These are phyloP conservation scores for Coniochaeta sp. DNA, from an alignment of 2,329 filamentous ascomycete species.

Conservation along the genomic window DNA sequence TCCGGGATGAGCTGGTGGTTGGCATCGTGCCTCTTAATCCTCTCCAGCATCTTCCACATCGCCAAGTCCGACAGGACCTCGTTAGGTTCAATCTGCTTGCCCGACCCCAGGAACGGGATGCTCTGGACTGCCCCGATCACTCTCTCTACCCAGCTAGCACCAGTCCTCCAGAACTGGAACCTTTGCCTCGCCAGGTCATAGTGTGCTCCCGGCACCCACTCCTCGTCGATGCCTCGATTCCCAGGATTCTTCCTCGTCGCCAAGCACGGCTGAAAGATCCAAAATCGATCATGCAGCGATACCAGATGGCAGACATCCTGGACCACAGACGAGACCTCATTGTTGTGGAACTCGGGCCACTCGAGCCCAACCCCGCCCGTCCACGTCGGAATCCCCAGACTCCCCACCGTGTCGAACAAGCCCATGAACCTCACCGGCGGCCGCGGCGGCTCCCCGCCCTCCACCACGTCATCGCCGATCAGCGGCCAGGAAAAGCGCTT, in stretches of 20 bases:
- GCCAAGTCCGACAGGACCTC: slow-evolving; percentile 2
- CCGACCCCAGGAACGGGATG: background rate
- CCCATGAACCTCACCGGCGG: slow-evolving; percentile 2
- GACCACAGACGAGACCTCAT: slow-evolving; percentile 16
- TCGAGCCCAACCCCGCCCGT: slow-evolving; percentile 13
- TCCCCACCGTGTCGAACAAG: background rate
- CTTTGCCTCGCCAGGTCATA: slow-evolving; percentile 15
- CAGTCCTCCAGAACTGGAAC: slow-evolving; percentile 2
- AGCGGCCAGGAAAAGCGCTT: background rate
- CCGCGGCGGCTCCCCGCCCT: background rate
- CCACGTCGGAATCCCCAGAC: slow-evolving; percentile 9
- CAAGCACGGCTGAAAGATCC: slow-evolving; percentile 3
- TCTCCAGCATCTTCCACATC: slow-evolving; percentile 1
- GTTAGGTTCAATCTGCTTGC: slow-evolving; percentile 1
- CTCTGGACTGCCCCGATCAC: background rate
- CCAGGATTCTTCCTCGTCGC: slow-evolving; percentile 7
- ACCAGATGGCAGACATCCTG: slow-evolving; percentile 16
- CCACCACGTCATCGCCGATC: background rate
- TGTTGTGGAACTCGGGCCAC: slow-evolving; percentile 17
- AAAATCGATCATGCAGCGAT: slow-evolving; percentile 7
- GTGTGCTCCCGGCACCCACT: slow-evolving; percentile 16
- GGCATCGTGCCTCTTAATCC: background rate
- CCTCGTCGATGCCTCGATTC: slow-evolving; percentile 7
- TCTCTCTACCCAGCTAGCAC: background rate
- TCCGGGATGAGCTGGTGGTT: background rate